Base-by-base conservation (phyloP, 2,329 filamentous ascomycete species). In the Pochonia chlamydosporia region DNA sequence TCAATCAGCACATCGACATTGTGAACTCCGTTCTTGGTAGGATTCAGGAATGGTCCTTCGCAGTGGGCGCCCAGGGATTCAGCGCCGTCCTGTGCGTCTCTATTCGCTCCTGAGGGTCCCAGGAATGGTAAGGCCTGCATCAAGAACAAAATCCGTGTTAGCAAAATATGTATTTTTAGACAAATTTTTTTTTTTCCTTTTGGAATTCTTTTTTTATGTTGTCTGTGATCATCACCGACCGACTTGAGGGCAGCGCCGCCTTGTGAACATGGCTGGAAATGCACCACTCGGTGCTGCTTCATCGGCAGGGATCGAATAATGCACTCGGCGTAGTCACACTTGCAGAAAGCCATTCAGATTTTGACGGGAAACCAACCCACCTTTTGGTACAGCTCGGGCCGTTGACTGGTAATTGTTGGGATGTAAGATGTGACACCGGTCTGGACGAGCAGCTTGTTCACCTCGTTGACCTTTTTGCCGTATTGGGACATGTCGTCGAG, bases 51-150 rank as follows among this genome's bases (percentile, higher is more conserved):
- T 0, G 91, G 91, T 0, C 91, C 91, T 73, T 96, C 91, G 62
- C 88, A 87, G 61, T 96, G 91, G 3, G 90, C 90, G 25, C 91
- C 91, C 13, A 96, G 78, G 0, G 88, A 93, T 68, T 96, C 90
- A 41, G 89, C 83, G 40, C 91, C 91, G 52, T 88, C 79, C 35
- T 73, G 65, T 28, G 87, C 71, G 44, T 76, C 64, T 52, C 87
- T 79, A 13, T 64, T 58, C 49, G 65, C 62, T 14, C 84, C 84
- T 1, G 85, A 88, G 1, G 89, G 88, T 0, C 82, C 87, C 10
- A 96, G 78, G 58, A 84, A 85, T 14, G 87, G 89, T 14, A 96
- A 76, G 8, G 85, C 79, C 72, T 82, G 35, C 16, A 50, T 16
- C n/a, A 11, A 21, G 21, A 36, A 35, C 28, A 16, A 36, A 11